phyloP scores from a whole-genome alignment of 495 filamentous ascomycete species.

The Halenospora varia region DNA sequence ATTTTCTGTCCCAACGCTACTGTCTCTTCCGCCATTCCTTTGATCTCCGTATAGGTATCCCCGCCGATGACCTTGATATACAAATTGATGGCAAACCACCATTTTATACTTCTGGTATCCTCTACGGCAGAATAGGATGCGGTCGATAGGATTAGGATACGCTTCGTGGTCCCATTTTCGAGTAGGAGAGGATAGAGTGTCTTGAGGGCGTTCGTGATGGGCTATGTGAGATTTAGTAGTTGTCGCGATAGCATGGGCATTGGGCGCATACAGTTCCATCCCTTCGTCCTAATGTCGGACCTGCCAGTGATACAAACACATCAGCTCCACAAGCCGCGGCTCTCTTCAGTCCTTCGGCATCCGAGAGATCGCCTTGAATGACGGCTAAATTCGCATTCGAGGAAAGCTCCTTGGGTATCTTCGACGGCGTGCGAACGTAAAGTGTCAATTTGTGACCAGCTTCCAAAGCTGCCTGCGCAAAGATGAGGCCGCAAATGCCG shows the following conservation, averaged over 20 bases:
- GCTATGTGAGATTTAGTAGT: constrained; percentile 7
- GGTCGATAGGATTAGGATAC: constrained; percentile 20
- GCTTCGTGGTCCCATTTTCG: constrained; percentile 3
- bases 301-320: constrained; percentile 20
- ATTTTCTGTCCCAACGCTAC: constrained; percentile 15
- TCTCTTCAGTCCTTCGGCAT: constrained; percentile 17
- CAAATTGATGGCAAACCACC: constrained; percentile 14
- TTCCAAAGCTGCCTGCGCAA: constrained; percentile 16
- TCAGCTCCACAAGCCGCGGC: constrained; percentile 18
- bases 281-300: constrained; percentile 16
- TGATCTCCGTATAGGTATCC: constrained; percentile 12
- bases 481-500: constrained; percentile 17
- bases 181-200: constrained; percentile 20
- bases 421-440: constrained; percentile 18
- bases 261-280: constrained; percentile 13
- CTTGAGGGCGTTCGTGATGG: constrained; percentile 16
- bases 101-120: constrained; percentile 12
- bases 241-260: neutral
- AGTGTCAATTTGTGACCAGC: constrained; percentile 14
- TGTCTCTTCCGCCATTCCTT: constrained; percentile 17
- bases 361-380: constrained; percentile 18
- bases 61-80: constrained; percentile 16
- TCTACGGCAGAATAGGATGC: constrained; percentile 19
- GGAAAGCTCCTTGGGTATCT: constrained; percentile 15
- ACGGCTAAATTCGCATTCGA: constrained; percentile 8